Base-by-base conservation (phyloP, 2,329 filamentous ascomycete species). In the Sclerotinia spermophila region DNA sequence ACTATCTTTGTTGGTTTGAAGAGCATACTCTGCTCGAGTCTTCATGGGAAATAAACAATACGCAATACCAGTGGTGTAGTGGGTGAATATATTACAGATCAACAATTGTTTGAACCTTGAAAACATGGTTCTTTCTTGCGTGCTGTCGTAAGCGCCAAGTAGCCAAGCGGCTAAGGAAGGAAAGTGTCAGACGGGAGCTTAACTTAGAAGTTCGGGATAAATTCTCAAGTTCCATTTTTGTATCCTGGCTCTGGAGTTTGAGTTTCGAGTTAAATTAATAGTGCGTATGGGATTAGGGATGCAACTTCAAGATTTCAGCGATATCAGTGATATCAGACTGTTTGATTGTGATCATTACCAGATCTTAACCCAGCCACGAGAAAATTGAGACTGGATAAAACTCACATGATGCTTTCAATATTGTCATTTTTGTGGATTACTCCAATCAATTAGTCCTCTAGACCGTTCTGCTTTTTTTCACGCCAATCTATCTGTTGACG, bases 191-290 rank as follows among this genome's bases (percentile, higher is more conserved):
- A 40, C 17, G 35, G 24, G 13, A 59, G 40, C 13, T 27, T 15
- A 8, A 30, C 53, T 67, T 67, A 30, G 65, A 40, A 59, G 53
- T 59, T 68, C 53, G 40, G 33, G 19, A 67, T 59, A 45, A n/a
- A 68, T 35, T 45, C 7, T 15, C n/a, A 19, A 2, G 35, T 68
- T 30, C 33, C 27, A 45, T 48, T 33, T 2, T 44, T 3, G 17
- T 10, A 24, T 35, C 65, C 45, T 48, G 27, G 27, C 65, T 67
- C 27, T 17, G 27, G n/a, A 13, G 6, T 11, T n/a, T n/a, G n/a
- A 13, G 51, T 59, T 44, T 44, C 21, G 65, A 38, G 19, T 48
- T 33, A 8, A 48, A 35, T 17, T 19, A 17, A 35, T n/a, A n/a
- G 15, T 38, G 30, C 55, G 15, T 42, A 48, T 64, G 21, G 42